Evolutionary conservation across 148 eudicot genomes (phyloP), one percentile per base, ranked within the genome.

Genomic region (Camellia lanceoleosa): DNA sequence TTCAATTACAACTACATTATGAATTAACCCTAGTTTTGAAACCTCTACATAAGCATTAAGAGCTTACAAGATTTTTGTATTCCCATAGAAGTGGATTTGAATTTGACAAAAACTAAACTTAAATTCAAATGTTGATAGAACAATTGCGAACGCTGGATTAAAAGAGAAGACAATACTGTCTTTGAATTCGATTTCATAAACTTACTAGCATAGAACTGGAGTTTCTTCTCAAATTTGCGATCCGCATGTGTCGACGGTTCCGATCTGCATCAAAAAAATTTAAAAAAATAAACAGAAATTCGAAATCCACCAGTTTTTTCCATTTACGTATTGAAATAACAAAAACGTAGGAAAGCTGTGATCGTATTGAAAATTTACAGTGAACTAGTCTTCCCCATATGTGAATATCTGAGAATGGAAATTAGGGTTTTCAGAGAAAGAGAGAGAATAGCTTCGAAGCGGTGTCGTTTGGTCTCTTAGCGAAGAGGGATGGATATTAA

Each of bases 151-250:
- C 4, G 3, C 14, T 8, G 1, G 6, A 43, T 20, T 5, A 49
- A 68, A 0, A 43, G 15, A 44, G 1, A 20, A 2, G 6, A 23
- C 10, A 15, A 49, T 11, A 7, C n/a, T 23, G 4, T 38, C 16
- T 54, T 13, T 15, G 54, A 56, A 60, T 44, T 11, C 67, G 51
- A 78, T 14, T 13, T 30, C 7, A 60, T 52, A 14, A 42, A 83
- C 91, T 82, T 78, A 90, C 96, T 92, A 11, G 93, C 71, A 79
- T 92, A 92, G 75, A 92, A 92, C 74, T 90, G 80, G 46, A 91
- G 74, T 77, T 90, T 93, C 89, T 91, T 93, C 13, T 87, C 93
- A 52, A 89, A 91, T 78, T 91, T 93, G 19, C 84, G 88, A 15
- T 93, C 97, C 0, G 91, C 88, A 70, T 81, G 89, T 38, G 82